phyloP scores from a whole-genome alignment of 2,329 filamentous ascomycete genomes.

The Ilyonectria robusta region DNA sequence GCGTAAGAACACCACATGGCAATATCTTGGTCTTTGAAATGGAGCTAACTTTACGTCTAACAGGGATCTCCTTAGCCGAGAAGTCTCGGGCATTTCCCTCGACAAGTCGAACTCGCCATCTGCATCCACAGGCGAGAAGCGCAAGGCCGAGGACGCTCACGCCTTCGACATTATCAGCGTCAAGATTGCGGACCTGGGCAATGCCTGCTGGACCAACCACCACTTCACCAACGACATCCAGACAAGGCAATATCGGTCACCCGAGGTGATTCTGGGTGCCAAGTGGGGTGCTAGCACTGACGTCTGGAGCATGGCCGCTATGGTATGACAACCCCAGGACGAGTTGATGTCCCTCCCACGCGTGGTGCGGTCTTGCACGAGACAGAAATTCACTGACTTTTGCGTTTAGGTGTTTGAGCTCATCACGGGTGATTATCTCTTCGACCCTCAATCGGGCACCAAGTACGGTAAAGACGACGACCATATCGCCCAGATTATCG shows the following conservation, averaged over 20 bases:
- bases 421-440: conserved; percentile 98
- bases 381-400: conserved; percentile 26
- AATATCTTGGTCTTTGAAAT: not conserved
- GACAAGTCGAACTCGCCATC: conserved; percentile 75
- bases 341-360: not conserved
- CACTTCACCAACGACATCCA: conserved; percentile 99
- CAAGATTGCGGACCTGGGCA: conserved; percentile 98
- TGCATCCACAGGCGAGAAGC: conserved; percentile 73
- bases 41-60: conserved; percentile 25
- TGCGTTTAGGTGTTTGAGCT: conserved; percentile 86
- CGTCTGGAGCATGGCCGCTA: conserved; percentile 99
- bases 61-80: conserved; percentile 90
- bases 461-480: conserved; percentile 99
- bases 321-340: conserved; percentile 74
- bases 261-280: conserved; percentile 94
- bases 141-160: conserved; percentile 70
- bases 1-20: conserved; percentile 74
- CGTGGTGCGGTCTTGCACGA: not conserved
- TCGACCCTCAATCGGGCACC: conserved; percentile 97
- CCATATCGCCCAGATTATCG: conserved; percentile 98
- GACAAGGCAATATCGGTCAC: conserved; percentile 95
- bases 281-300: conserved; percentile 99
- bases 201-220: conserved; percentile 98
- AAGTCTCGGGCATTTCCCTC: conserved; percentile 94
- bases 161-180: conserved; percentile 88